phyloP scores from a whole-genome alignment of 2,329 filamentous ascomycete species.

The Aspergillus tanneri region DNA sequence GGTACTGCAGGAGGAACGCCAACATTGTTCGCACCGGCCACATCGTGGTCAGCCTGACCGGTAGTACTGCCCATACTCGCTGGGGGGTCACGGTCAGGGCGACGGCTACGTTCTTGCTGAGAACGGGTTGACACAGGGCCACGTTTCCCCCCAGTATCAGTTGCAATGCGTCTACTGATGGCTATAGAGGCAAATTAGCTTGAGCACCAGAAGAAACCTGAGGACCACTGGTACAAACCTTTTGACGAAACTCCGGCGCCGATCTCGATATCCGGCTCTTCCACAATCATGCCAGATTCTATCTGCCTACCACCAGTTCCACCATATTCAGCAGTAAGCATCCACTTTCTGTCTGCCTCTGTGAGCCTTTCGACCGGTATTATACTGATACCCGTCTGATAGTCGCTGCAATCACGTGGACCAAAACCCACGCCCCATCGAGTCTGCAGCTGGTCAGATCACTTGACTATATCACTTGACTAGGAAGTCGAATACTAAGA shows the following conservation, averaged over 20 bases:
- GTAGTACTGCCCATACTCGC: constrained; percentile 23
- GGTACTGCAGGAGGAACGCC: constrained; percentile 56
- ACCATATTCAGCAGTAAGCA: constrained; percentile 88
- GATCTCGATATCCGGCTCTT: constrained; percentile 98
- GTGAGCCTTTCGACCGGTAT: constrained; percentile 92
- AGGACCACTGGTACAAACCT: constrained; percentile 46
- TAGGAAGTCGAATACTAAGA: neutral
- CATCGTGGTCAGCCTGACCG: constrained; percentile 36
- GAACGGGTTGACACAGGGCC: constrained; percentile 49
- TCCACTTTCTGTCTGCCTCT: constrained; percentile 96
- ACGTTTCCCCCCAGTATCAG: constrained; percentile 51
- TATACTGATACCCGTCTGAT: constrained; percentile 83
- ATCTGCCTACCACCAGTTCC: constrained; percentile 83
- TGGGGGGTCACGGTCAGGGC: constrained; percentile 35
- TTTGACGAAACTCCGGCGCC: constrained; percentile 96
- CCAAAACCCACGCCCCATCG: constrained; percentile 98
- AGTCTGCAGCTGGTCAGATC: constrained; percentile 58
- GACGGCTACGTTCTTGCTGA: constrained; percentile 33
- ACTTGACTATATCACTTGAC: neutral
- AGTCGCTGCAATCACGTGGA: constrained; percentile 95
- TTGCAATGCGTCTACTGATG: constrained; percentile 53
- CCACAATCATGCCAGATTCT: constrained; percentile 80
- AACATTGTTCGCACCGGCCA: constrained; percentile 43
- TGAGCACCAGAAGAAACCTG: neutral
- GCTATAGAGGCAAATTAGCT: constrained; percentile 34